Evolutionary conservation across 2,329 filamentous ascomycete genomes (phyloP).

Genomic region (Zymoseptoria crescenta): DNA sequence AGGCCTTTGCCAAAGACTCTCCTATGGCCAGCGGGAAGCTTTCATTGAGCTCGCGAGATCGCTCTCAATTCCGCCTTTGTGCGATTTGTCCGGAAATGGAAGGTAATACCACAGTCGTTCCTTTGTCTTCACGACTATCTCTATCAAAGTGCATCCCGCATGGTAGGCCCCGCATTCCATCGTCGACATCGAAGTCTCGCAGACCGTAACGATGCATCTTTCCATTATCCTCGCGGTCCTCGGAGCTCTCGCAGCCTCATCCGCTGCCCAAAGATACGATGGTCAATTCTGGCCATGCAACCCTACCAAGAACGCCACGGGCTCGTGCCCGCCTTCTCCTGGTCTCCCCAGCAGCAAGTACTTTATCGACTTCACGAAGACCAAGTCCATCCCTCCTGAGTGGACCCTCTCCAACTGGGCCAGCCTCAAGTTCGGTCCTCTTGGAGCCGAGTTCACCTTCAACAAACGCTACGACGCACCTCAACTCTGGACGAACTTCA

Average conservation of each 20-base stretch:
- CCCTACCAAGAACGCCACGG: conserved; percentile 13
- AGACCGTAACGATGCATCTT: background rate
- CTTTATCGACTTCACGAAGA: conserved; percentile 17
- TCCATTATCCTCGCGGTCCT: background rate
- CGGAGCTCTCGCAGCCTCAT: background rate
- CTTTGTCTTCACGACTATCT: background rate
- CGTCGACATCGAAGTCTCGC: background rate
- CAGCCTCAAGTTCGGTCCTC: conserved; percentile 35
- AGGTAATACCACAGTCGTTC: background rate
- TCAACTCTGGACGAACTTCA: conserved; percentile 30
- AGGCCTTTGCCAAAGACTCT: background rate
- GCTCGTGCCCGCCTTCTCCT: conserved; percentile 11
- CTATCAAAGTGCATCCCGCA: background rate
- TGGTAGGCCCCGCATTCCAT: background rate
- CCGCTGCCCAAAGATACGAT: conserved; percentile 8
- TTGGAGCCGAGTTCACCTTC: conserved; percentile 46
- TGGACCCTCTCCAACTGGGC: conserved; percentile 20
- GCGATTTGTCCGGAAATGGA: background rate
- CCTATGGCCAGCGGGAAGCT: background rate
- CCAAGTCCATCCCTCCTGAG: conserved; percentile 11
- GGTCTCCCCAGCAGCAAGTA: conserved; percentile 14
- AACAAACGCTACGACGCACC: conserved; percentile 43
- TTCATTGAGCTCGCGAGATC: background rate
- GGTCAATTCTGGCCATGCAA: conserved; percentile 17
- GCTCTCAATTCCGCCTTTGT: background rate